Percentiles rank a stretch among this genome's conserved stretches.
Conservation (phyloP, 1,284 basidiomycete species). For the Cronartium ribicola region DNA sequence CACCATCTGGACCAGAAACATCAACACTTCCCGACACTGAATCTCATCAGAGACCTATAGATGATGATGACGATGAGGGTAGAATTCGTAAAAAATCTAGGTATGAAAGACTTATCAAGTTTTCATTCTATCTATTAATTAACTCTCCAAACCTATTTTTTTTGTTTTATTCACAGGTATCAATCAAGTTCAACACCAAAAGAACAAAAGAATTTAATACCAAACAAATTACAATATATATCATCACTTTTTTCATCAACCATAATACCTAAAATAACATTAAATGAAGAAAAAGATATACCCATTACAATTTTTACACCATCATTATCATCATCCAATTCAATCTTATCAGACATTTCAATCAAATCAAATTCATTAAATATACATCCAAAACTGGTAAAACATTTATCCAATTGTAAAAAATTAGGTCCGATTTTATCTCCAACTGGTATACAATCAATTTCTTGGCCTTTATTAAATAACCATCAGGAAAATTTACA, state of each 20-base stretch:
- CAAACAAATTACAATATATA: conserved; percentile 19
- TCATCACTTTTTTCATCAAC: conserved; percentile 37
- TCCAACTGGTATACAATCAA: conserved; percentile 31
- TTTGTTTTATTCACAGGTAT: background rate
- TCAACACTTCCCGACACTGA: background rate
- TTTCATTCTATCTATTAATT: background rate
- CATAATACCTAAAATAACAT: conserved; percentile 30
- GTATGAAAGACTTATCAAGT: background rate
- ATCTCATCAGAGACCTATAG: background rate
- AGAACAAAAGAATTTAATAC: background rate
- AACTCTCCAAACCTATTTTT: background rate
- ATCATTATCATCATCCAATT: conserved; percentile 33
- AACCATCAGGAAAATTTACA: background rate
- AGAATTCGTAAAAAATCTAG: conserved; percentile 25
- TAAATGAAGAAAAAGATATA: conserved; percentile 2
- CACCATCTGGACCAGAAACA: conserved; percentile 7
- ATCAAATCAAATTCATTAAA: conserved; percentile 25
- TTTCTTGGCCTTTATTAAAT: conserved; percentile 31
- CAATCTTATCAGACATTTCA: conserved; percentile 22
- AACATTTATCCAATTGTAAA: conserved; percentile 14
- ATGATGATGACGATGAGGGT: background rate
- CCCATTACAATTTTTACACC: conserved; percentile 29
- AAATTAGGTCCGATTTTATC: conserved; percentile 23
- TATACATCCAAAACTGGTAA: conserved; percentile 24
- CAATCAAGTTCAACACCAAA: background rate